Percentiles rank a stretch among this genome's conserved stretches.
These are phyloP conservation scores for Clavariopsis aquatica DNA, from an alignment of 495 filamentous ascomycete genomes.

Conservation along the genomic window DNA sequence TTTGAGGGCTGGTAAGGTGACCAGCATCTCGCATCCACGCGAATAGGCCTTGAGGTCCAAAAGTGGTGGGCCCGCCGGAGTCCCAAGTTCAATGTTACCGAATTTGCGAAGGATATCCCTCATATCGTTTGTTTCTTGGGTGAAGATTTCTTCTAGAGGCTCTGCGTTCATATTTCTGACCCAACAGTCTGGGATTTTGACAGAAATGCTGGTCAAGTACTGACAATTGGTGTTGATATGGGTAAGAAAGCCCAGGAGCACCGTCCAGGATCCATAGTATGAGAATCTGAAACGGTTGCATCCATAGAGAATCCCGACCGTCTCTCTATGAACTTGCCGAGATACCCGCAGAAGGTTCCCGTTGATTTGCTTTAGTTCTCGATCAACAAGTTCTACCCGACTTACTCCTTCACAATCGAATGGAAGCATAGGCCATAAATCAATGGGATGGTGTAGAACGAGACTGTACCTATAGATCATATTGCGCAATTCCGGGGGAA, in stretches of 20 bases:
- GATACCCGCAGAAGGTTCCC: constrained; percentile 16
- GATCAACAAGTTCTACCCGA: neutral
- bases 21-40: neutral
- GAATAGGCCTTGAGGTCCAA: neutral
- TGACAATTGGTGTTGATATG: constrained; percentile 1
- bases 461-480: constrained; percentile 14
- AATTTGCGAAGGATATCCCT: neutral
- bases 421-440: constrained; percentile 19
- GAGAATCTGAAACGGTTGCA: constrained; percentile 22
- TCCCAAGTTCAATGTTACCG: neutral
- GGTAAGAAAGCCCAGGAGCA: neutral
- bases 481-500: too few species aligned
- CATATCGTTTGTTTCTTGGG: neutral
- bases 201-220: constrained; percentile 8
- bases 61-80: neutral
- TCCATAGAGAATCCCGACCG: constrained; percentile 13
- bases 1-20: neutral
- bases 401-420: neutral
- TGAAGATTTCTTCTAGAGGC: neutral
- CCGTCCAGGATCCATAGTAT: neutral
- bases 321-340: constrained; percentile 14
- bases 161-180: neutral
- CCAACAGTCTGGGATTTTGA: neutral
- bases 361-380: constrained; percentile 2
- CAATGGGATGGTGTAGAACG: constrained; percentile 7